Percentiles rank a stretch among this genome's conserved stretches.
Evolutionary conservation across 257 asterid species (phyloP).

Genomic region (Gentiana straminea): DNA sequence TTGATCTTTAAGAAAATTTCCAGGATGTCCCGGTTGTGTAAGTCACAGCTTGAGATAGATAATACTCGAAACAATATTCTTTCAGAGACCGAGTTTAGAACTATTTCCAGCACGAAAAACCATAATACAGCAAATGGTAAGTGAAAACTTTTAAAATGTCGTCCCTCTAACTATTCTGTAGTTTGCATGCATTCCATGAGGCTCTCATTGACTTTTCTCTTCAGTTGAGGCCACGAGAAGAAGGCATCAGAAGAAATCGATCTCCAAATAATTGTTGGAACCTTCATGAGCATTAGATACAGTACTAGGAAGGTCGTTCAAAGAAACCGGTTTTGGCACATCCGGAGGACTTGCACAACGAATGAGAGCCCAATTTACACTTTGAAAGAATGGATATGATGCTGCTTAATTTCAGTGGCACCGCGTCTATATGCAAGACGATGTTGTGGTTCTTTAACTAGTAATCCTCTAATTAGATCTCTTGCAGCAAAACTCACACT

Average conservation of each 20-base stretch:
- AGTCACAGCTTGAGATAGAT: too few relatives aligned
- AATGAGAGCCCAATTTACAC: conserved; percentile 37
- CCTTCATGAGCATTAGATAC: conserved; percentile 20
- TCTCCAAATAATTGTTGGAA: conserved; percentile 49
- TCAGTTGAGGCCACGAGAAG: too few relatives aligned
- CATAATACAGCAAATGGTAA: too few relatives aligned
- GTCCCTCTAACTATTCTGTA: too few relatives aligned
- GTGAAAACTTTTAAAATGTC: too few relatives aligned
- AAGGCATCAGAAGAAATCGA: conserved; percentile 42
- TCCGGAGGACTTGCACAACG: conserved; percentile 42
- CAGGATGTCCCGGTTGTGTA: too few relatives aligned
- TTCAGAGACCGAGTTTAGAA: too few relatives aligned
- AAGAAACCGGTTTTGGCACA: conserved; percentile 24
- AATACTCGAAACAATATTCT: too few relatives aligned
- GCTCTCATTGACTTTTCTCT: too few relatives aligned
- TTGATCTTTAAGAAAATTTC: not conserved
- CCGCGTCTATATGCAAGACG: conserved; percentile 37
- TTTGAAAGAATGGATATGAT: conserved; percentile 28
- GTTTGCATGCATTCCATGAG: too few relatives aligned
- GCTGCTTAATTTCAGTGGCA: conserved; percentile 39
- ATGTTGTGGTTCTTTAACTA: conserved; percentile 35
- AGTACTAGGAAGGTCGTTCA: conserved; percentile 16
- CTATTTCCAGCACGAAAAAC: too few relatives aligned
- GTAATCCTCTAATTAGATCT: conserved; percentile 32
- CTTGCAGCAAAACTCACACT: conserved; percentile 33